Evolutionary conservation across 768 basidiomycete species (phyloP), one percentile per base, ranked within the genome.

Genomic region (Podaxis sp.): DNA sequence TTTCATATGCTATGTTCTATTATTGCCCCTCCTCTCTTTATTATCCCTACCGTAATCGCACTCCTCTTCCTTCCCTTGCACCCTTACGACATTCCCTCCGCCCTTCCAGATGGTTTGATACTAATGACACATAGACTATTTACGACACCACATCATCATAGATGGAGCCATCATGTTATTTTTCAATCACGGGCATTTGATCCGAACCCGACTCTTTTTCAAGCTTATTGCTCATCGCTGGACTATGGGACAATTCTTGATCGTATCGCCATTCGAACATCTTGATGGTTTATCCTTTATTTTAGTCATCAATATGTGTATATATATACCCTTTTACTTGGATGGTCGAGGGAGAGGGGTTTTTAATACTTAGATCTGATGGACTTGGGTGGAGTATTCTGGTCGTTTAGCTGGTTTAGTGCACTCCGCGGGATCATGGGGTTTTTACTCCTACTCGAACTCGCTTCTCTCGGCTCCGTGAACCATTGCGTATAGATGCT

Each of bases 401-500:
- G 5, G 38, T 38, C 38, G 27, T 40, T 40, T 40, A 40, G 38
- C 16, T 40, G 38, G n/a, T 40, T 40, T 40, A 5, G 27, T 1
- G 27, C 27, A 1, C 27, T 28, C 27, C 27, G 27, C 27, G 27
- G 27, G 27, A 28, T 28, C 27, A 28, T 28, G 27, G 6, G 6
- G 1, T 28, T 28, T 28, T 28, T 28, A 1, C 27, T 28, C 5
- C 27, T 28, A 28, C 27, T 28, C 27, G 27, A 5, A 11, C 11
- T 38, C 40, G 40, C 14, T n/a, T n/a, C 40, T 16, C 27, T 56
- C 61, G 27, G 62, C 60, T 11, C 56, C 67, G 42, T 69, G 66
- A 5, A 75, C 74, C 76, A 81, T 81, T 1, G 70, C 76, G 61
- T 81, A 78, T 32, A 88, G 65, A 7, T 64, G 67, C 7, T 79